These are phyloP conservation scores for Heliocybe sulcata DNA, from an alignment of 1,284 basidiomycete genomes.

Conservation along the genomic window DNA sequence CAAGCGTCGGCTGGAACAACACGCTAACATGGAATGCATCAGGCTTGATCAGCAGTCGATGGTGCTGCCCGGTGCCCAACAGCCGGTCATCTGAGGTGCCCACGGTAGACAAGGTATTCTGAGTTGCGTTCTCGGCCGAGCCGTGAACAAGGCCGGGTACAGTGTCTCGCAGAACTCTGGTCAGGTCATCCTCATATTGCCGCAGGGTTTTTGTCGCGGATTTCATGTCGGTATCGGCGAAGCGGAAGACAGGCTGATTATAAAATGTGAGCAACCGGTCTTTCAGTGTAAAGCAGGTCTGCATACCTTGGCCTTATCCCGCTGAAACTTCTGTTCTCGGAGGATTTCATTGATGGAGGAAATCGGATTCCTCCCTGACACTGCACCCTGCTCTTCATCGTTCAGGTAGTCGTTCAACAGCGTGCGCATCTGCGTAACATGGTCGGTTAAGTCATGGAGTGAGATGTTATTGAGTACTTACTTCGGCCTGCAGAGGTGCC, in stretches of 20 bases:
- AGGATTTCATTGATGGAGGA: constrained; percentile 93
- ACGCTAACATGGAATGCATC: constrained; percentile 95
- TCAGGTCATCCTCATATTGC: constrained; percentile 81
- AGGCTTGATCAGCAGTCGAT: constrained; percentile 82
- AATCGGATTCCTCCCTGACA: constrained; percentile 79
- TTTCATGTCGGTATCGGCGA: constrained; percentile 83
- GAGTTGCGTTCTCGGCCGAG: constrained; percentile 51
- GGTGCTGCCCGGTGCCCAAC: constrained; percentile 67
- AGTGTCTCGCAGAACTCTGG: constrained; percentile 78
- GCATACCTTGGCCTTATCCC: constrained; percentile 74
- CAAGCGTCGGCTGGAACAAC: constrained; percentile 88
- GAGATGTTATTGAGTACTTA: constrained; percentile 21
- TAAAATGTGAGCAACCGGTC: neutral
- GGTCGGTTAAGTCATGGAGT: constrained; percentile 3
- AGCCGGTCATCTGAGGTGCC: constrained; percentile 62
- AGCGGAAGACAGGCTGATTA: constrained; percentile 77
- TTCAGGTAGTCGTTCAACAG: constrained; percentile 90
- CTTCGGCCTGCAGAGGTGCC: constrained; percentile 88
- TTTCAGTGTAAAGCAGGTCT: neutral
- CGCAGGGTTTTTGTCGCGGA: constrained; percentile 62
- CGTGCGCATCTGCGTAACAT: constrained; percentile 57
- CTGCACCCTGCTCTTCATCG: constrained; percentile 77
- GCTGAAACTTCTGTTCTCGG: constrained; percentile 70
- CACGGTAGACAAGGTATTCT: constrained; percentile 51
- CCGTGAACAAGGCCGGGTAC: constrained; percentile 90